A percentile compares a stretch with the other conserved stretches of the same genome.
Evolutionary conservation across 2,329 filamentous ascomycete species (phyloP).

Genomic region (Chrysosporium keratinophilum): DNA sequence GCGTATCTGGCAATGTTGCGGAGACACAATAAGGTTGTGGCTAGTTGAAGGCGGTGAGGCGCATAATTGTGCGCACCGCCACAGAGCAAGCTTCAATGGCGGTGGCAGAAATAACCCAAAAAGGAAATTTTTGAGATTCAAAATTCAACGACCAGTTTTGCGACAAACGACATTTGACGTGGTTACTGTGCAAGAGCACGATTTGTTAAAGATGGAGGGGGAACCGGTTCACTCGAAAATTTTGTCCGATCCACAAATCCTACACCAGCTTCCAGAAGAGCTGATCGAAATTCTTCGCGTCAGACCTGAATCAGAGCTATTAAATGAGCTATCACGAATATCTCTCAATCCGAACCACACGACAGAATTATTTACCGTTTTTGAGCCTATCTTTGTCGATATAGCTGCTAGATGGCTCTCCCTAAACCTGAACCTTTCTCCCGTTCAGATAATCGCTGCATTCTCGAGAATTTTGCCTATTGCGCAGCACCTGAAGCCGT

Average conservation of each 20-base stretch:
- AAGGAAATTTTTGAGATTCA: conserved; percentile 11
- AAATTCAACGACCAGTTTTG: background rate
- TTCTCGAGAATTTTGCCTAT: conserved; percentile 73
- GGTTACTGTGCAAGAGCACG: background rate
- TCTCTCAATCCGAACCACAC: conserved; percentile 54
- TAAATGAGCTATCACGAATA: conserved; percentile 59
- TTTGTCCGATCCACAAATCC: conserved; percentile 41
- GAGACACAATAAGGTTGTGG: conserved; percentile 2
- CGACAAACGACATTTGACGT: background rate
- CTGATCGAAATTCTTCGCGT: conserved; percentile 57
- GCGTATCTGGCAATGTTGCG: background rate
- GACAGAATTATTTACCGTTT: conserved; percentile 54
- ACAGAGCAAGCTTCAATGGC: conserved; percentile 3
- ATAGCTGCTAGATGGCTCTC: conserved; percentile 68
- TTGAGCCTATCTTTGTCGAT: conserved; percentile 68
- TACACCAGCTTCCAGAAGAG: conserved; percentile 57
- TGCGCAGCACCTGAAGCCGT: conserved; percentile 66
- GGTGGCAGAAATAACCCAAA: conserved; percentile 14
- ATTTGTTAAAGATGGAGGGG: conserved; percentile 28
- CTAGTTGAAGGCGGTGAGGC: conserved; percentile 9
- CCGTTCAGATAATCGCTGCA: conserved; percentile 49
- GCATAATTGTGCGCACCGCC: conserved; percentile 1
- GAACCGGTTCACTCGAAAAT: conserved; percentile 40
- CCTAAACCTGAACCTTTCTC: conserved; percentile 25
- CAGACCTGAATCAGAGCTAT: conserved; percentile 46